phyloP scores from a whole-genome alignment of 2,329 filamentous ascomycete species.

The Ophiostoma quercus region DNA sequence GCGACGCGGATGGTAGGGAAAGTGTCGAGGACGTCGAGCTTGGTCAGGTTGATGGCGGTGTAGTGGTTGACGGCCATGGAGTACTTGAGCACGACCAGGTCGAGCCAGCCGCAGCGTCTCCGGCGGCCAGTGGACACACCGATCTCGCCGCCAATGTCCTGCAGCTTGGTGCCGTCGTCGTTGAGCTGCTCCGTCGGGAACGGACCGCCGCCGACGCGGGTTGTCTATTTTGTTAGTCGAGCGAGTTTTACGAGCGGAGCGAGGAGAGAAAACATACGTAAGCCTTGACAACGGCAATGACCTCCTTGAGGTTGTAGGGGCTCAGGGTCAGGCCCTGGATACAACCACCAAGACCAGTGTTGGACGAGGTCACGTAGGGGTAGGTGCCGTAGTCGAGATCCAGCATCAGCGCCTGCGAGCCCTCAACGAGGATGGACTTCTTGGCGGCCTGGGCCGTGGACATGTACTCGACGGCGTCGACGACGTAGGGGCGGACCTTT shows the following conservation, averaged over 20 bases:
- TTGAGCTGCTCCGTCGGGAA: constrained; percentile 54
- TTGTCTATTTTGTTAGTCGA: constrained; percentile 39
- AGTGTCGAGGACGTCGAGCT: constrained; percentile 66
- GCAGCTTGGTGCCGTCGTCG: constrained; percentile 38
- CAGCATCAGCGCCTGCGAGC: constrained; percentile 42
- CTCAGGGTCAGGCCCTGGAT: constrained; percentile 33
- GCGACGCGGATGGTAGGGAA: constrained; percentile 71
- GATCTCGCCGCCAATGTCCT: constrained; percentile 32
- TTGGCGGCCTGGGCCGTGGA: constrained; percentile 48
- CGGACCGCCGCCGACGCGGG: constrained; percentile 52
- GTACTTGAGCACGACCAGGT: constrained; percentile 65
- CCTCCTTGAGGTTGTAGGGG: constrained; percentile 35
- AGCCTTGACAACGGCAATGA: constrained; percentile 61
- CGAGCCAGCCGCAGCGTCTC: constrained; percentile 53
- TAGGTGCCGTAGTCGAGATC: constrained; percentile 58
- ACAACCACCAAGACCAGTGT: constrained; percentile 51
- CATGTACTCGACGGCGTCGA: constrained; percentile 57
- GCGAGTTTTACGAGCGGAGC: no score
- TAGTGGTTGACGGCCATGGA: constrained; percentile 46
- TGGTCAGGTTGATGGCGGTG: constrained; percentile 55
- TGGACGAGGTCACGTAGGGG: constrained; percentile 54
- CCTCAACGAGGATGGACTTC: constrained; percentile 56
- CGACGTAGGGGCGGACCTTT: constrained; percentile 54
- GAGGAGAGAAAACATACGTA: constrained; percentile 36
- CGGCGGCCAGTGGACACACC: constrained; percentile 49